Percentiles rank a stretch among this genome's conserved stretches.
Evolutionary conservation across 441 rosid species (phyloP).

Genomic region (Rhodomyrtus psidioides): DNA sequence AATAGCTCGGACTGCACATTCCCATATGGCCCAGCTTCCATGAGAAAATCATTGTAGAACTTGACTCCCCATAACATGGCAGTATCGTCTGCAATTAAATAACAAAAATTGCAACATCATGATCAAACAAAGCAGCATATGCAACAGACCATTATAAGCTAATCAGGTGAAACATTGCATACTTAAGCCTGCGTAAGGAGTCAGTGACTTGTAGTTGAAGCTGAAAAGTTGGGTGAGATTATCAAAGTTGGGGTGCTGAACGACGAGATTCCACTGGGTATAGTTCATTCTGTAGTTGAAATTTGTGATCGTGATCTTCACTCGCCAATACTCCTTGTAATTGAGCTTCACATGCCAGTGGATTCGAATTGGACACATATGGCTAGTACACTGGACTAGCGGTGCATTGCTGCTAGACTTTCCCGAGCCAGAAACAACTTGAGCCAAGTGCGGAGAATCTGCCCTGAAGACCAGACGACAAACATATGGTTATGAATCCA

Average conservation of each 20-base stretch:
- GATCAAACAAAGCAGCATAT: neutral
- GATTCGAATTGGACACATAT: slow-evolving; percentile 9
- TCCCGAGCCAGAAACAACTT: slow-evolving; percentile 1
- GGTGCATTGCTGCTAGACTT: slow-evolving; percentile 1
- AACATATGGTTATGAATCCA: neutral
- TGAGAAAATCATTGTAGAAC: slow-evolving; percentile 13
- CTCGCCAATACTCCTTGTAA: slow-evolving; percentile 12
- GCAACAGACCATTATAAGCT: neutral
- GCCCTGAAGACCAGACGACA: neutral
- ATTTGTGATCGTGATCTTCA: slow-evolving; percentile 10
- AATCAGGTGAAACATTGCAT: neutral
- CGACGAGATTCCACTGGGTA: slow-evolving; percentile 5
- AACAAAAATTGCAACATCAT: neutral
- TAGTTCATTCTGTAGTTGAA: slow-evolving; percentile 9
- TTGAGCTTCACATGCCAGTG: slow-evolving; percentile 13
- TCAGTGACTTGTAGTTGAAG: slow-evolving; percentile 8
- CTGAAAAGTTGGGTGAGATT: slow-evolving; percentile 8
- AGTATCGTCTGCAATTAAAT: slow-evolving; percentile 7
- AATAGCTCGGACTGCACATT: slow-evolving; percentile 6
- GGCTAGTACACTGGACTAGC: slow-evolving; percentile 5
- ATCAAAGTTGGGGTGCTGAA: slow-evolving; percentile 10
- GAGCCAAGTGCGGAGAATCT: slow-evolving; percentile 1
- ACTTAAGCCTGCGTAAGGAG: slow-evolving; percentile 7
- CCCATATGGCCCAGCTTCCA: slow-evolving; percentile 3
- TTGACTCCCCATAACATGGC: slow-evolving; percentile 13